These are phyloP conservation scores for Ensete ventricosum DNA, from an alignment of 176 grass and related monocot genomes.

Conservation along the genomic window DNA sequence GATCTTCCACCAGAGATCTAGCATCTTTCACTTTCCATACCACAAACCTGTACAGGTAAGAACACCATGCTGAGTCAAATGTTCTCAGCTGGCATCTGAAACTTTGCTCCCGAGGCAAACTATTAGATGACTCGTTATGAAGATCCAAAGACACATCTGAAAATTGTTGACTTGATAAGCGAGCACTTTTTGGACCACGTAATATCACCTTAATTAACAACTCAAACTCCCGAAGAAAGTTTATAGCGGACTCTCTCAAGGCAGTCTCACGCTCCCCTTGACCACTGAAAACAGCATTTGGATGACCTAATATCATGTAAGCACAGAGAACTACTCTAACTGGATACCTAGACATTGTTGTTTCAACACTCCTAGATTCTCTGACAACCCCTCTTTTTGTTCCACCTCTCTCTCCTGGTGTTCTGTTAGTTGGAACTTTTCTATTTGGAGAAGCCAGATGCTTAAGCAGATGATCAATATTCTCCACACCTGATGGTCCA, in stretches of 20 bases:
- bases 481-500: conserved; percentile 36
- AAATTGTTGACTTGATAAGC: conserved; percentile 14
- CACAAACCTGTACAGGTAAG: conserved; percentile 86
- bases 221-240: conserved; percentile 62
- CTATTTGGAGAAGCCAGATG: conserved; percentile 70
- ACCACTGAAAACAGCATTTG: conserved; percentile 86
- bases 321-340: conserved; percentile 79
- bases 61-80: conserved; percentile 78
- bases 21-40: conserved; percentile 97
- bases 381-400: conserved; percentile 29
- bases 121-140: conserved; percentile 8
- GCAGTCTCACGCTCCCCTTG: conserved; percentile 60
- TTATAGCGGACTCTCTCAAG: conserved; percentile 53
- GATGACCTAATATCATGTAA: conserved; percentile 98
- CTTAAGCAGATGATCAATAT: conserved; percentile 90
- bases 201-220: conserved; percentile 47
- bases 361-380: conserved; percentile 25
- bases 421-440: conserved; percentile 28
- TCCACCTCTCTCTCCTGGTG: conserved; percentile 26
- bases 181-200: conserved; percentile 31
- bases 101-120: conserved; percentile 23
- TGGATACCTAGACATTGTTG: conserved; percentile 57
- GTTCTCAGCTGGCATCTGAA: conserved; percentile 46
- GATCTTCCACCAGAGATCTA: conserved; percentile 86
- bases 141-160: conserved; percentile 10